These are phyloP conservation scores for Chrysosphaeria jannelii DNA, from an alignment of 2,329 filamentous ascomycete genomes.

Conservation along the genomic window DNA sequence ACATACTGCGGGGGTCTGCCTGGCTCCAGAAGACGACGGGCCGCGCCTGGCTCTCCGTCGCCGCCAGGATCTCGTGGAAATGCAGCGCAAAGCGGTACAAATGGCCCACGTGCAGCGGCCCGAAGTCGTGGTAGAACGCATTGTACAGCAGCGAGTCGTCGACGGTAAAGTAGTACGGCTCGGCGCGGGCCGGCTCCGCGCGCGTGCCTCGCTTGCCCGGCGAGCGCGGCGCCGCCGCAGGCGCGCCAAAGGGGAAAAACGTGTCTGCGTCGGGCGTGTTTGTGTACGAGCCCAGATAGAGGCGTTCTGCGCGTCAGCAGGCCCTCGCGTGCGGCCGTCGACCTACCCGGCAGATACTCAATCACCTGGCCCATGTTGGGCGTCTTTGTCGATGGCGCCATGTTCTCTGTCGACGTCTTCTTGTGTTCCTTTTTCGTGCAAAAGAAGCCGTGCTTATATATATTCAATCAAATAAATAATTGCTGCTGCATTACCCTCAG, in stretches of 20 bases:
- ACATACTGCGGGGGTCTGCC: constrained; percentile 65
- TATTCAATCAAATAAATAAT: too few species aligned
- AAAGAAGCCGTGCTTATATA: too few species aligned
- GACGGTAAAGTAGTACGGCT: constrained; percentile 83
- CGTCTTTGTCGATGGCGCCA: constrained; percentile 19
- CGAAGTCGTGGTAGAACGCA: constrained; percentile 95
- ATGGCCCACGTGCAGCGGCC: constrained; percentile 88
- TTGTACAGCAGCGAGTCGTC: constrained; percentile 88
- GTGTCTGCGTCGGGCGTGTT: constrained; percentile 55
- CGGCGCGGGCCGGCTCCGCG: constrained; percentile 11
- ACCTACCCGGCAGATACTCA: constrained; percentile 79
- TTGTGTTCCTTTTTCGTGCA: too few species aligned
- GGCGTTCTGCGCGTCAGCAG: constrained; percentile 32
- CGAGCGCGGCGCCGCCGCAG: constrained; percentile 20
- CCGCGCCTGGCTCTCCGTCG: constrained; percentile 65
- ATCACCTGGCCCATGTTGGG: constrained; percentile 63
- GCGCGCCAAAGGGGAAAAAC: constrained; percentile 52
- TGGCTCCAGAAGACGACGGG: constrained; percentile 92
- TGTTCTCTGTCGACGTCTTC: too few species aligned
- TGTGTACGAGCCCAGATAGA: constrained; percentile 82
- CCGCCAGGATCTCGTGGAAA: constrained; percentile 81
- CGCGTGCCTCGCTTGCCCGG: constrained; percentile 31
- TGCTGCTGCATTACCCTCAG: too few species aligned
- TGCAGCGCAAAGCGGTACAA: constrained; percentile 86
- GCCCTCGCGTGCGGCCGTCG: constrained; percentile 1